Percentiles rank a stretch among this genome's conserved stretches.
Evolutionary conservation across 2,329 filamentous ascomycete genomes (phyloP).

Genomic region (Talaromyces atroroseus): DNA sequence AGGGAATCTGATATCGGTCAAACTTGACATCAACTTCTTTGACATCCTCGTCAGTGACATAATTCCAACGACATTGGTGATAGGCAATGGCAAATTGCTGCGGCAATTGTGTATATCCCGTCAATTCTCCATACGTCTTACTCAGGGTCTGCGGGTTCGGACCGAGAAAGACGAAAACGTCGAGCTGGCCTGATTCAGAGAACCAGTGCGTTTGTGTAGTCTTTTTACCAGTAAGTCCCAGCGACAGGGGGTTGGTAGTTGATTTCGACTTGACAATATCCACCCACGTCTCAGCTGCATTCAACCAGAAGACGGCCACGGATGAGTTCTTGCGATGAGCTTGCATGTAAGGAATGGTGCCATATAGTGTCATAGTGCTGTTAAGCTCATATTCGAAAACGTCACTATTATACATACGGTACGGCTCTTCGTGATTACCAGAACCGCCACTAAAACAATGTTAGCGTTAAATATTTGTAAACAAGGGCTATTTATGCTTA

Average conservation of each 20-base stretch:
- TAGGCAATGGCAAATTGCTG: slow-evolving; percentile 90
- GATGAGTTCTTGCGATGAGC: slow-evolving; percentile 90
- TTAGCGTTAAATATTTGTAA: slow-evolving; percentile 17
- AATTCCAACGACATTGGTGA: slow-evolving; percentile 99
- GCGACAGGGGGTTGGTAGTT: slow-evolving; percentile 67
- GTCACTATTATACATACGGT: slow-evolving; percentile 91
- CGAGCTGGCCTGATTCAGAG: slow-evolving; percentile 81
- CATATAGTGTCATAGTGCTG: slow-evolving; percentile 97
- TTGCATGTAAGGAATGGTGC: slow-evolving; percentile 96
- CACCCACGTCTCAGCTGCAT: slow-evolving; percentile 94
- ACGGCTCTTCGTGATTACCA: slow-evolving; percentile 80
- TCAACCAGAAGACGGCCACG: slow-evolving; percentile 96
- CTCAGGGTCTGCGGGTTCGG: slow-evolving; percentile 78
- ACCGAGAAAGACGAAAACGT: slow-evolving; percentile 91
- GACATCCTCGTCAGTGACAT: slow-evolving; percentile 93
- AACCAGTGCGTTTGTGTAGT: slow-evolving; percentile 94
- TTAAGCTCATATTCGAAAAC: slow-evolving; percentile 97
- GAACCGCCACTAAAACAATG: slow-evolving; percentile 58
- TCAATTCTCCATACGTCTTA: slow-evolving; percentile 79
- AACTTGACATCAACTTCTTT: slow-evolving; percentile 95
- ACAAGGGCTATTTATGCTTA: slow-evolving; percentile 21
- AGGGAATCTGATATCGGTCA: slow-evolving; percentile 90
- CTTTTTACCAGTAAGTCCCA: slow-evolving; percentile 63
- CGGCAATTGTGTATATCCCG: slow-evolving; percentile 83
- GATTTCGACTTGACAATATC: slow-evolving; percentile 80